phyloP scores from a whole-genome alignment of 371 early-diverging fungal species.

The Rhizomucor pusillus region DNA sequence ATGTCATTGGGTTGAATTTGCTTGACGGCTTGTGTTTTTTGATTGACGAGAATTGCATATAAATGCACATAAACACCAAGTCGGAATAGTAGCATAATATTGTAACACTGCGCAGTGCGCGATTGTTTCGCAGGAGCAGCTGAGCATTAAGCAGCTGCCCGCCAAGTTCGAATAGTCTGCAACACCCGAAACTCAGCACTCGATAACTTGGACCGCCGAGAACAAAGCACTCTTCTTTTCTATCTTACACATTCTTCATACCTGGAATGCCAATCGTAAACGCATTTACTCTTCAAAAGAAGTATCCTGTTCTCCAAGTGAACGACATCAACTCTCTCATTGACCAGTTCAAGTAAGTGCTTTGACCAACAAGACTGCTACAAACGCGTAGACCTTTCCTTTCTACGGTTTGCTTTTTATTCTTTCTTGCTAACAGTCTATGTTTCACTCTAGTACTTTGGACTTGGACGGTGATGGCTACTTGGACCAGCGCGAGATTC shows the following conservation, averaged over 20 bases:
- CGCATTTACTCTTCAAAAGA: conserved; percentile 55
- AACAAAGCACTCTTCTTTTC: background rate
- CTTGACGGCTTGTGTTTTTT: too few species aligned
- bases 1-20: too few species aligned
- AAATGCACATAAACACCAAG: too few species aligned
- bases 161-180: background rate
- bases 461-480: conserved; percentile 75
- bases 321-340: conserved; percentile 61
- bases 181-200: background rate
- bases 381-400: background rate
- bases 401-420: background rate
- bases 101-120: too few species aligned
- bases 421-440: background rate
- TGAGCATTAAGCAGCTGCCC: background rate
- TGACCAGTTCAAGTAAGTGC: conserved; percentile 60
- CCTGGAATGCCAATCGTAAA: conserved; percentile 30
- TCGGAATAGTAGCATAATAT: too few species aligned
- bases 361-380: background rate
- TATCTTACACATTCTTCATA: conserved; percentile 8
- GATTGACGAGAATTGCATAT: too few species aligned
- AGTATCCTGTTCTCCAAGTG: conserved; percentile 59
- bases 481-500: conserved; percentile 72
- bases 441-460: conserved; percentile 45
- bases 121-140: background rate
- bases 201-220: background rate